Conservation (phyloP, 1,139 yeast genomes). For the Lodderomyces pseudojiufengensis region DNA sequence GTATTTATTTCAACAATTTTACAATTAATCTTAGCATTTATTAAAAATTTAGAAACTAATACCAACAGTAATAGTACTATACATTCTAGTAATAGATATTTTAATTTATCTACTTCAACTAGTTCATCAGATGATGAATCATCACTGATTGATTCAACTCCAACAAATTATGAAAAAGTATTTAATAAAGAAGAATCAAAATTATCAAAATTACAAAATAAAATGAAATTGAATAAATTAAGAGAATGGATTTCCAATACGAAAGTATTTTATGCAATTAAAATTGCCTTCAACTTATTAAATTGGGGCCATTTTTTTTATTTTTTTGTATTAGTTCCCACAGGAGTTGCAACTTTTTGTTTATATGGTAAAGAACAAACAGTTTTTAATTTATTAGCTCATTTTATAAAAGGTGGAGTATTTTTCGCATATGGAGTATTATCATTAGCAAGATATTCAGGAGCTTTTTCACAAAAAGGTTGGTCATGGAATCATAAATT, state of each 20-base stretch:
- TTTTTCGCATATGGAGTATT: conserved; percentile 73
- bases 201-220: too few species aligned
- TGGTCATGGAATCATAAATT: conserved; percentile 86
- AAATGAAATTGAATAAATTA: conserved; percentile 7
- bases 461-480: conserved; percentile 70
- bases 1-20: conserved; percentile 48
- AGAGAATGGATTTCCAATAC: conserved; percentile 11
- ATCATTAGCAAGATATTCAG: conserved; percentile 80
- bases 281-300: conserved; percentile 43
- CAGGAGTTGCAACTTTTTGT: conserved; percentile 75
- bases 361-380: conserved; percentile 61
- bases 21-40: conserved; percentile 52
- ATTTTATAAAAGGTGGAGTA: conserved; percentile 93
- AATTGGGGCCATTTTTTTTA: conserved; percentile 67
- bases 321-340: conserved; percentile 56
- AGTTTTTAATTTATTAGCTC: conserved; percentile 85
- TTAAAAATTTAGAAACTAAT: conserved; percentile 10
- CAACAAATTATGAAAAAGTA: conserved; percentile 9
- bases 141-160: conserved; percentile 17
- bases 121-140: conserved; percentile 8
- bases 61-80: background rate
- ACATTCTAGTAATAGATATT: conserved; percentile 11
- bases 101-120: conserved; percentile 17
- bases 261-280: conserved; percentile 10
- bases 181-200: too few species aligned